Conservation (phyloP, 352 stramenopile genomes). For the Pythium phragmitis region DNA sequence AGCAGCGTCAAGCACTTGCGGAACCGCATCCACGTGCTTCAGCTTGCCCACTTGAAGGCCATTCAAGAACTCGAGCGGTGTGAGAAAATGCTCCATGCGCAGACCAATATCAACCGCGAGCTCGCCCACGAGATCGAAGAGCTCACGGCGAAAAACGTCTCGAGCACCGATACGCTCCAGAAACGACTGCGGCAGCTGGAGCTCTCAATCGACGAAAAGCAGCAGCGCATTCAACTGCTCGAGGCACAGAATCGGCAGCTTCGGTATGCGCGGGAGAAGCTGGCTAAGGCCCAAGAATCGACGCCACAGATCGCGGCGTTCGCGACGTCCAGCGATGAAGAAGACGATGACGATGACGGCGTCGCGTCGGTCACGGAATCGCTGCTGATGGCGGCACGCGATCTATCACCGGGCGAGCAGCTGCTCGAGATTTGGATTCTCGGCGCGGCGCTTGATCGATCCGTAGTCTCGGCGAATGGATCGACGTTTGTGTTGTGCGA, state of each 20-base stretch:
- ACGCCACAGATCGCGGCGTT: constrained; percentile 30
- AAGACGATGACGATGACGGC: constrained; percentile 43
- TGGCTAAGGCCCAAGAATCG: constrained; percentile 26
- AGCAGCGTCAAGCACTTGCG: constrained; percentile 59
- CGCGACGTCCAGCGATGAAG: constrained; percentile 39
- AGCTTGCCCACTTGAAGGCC: constrained; percentile 88
- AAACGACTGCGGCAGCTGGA: constrained; percentile 87
- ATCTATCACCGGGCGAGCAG: constrained; percentile 84
- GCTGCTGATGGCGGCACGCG: constrained; percentile 54
- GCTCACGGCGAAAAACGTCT: constrained; percentile 69
- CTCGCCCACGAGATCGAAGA: constrained; percentile 91
- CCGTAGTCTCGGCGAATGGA: constrained; percentile 56
- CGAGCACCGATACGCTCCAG: constrained; percentile 67
- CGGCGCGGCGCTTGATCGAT: constrained; percentile 67
- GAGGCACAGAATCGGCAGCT: constrained; percentile 89
- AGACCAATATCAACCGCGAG: constrained; percentile 94
- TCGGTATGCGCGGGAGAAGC: constrained; percentile 71
- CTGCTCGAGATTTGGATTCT: constrained; percentile 90
- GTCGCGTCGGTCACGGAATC: constrained; percentile 66
- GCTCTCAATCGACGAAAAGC: constrained; percentile 71
- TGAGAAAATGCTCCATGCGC: constrained; percentile 93
- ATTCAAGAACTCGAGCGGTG: constrained; percentile 91
- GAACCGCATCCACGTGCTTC: constrained; percentile 85
- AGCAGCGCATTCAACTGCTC: constrained; percentile 78
- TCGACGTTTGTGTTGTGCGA: constrained; percentile 93